phyloP scores from a whole-genome alignment of 192 early-diverging fungal genomes.

The Glomus cerebriforme region DNA sequence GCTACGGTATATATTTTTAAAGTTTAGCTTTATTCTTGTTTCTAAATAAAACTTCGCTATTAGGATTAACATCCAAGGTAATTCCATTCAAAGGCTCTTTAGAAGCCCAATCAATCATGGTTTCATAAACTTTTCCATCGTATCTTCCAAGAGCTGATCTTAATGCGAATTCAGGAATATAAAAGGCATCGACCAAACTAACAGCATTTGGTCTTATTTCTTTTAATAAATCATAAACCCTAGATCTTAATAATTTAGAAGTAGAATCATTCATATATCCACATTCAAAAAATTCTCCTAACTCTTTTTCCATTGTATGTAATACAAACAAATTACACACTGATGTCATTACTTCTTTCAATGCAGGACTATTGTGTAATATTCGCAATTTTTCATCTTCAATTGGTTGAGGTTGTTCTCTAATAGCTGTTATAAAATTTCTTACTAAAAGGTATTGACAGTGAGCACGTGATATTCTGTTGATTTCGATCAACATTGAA shows the following conservation, averaged over 20 bases:
- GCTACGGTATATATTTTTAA: no score
- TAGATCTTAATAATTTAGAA: constrained; percentile 49
- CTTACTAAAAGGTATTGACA: constrained; percentile 74
- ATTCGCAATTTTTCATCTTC: constrained; percentile 37
- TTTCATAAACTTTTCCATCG: constrained; percentile 80
- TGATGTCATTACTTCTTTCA: constrained; percentile 48
- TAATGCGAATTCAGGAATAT: constrained; percentile 72
- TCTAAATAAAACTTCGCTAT: constrained; percentile 2
- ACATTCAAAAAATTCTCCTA: constrained; percentile 61
- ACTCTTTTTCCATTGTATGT: constrained; percentile 69
- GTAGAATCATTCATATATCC: constrained; percentile 58
- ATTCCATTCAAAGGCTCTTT: constrained; percentile 38
- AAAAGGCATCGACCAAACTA: constrained; percentile 79
- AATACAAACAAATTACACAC: constrained; percentile 59
- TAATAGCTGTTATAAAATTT: constrained; percentile 70
- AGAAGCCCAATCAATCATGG: constrained; percentile 41
- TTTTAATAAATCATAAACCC: constrained; percentile 56
- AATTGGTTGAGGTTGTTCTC: constrained; percentile 43
- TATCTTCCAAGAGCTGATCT: constrained; percentile 76
- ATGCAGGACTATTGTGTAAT: constrained; percentile 37
- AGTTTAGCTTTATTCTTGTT: not conserved
- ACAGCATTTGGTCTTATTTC: constrained; percentile 77
- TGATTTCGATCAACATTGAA: constrained; percentile 74
- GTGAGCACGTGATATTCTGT: constrained; percentile 73
- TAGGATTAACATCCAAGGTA: not conserved